Evolutionary conservation across 192 early-diverging fungal species (phyloP), one percentile per base, ranked within the genome.

Genomic region (Backusella parvicylindrica): DNA sequence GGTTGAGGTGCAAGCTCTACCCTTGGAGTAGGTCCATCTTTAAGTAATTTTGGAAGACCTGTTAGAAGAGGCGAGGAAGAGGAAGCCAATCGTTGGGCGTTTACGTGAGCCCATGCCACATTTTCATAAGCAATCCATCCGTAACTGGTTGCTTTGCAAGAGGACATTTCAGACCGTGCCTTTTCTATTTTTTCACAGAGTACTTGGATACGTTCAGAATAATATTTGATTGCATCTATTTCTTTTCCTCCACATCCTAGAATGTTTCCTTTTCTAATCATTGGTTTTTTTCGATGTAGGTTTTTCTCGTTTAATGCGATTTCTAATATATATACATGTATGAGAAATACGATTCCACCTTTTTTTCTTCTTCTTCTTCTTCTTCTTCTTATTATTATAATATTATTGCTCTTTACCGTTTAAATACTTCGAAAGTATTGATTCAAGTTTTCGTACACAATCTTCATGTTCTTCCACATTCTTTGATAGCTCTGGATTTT

Each of bases 171-270:
- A 13, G 67, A 68, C n/a, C 91, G 82, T 7, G 82, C 79, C 36
- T 77, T 49, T 30, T 86, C 80, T 73, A 94, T 92, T 43, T 87
- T 75, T 7, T 82, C 71, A 70, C 86, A 83, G 8, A 91, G 79
- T 1, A 67, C 68, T 72, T 91, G 87, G 1, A 94, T 89, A 53
- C 88, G 82, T 32, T 82, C 73, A 43, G 91, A 88, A 70, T 91
- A 91, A 70, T 91, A 86, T 60, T 92, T 87, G 50, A 94, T 92
- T 16, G 91, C 88, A 64, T 94, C 92, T 7, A 92, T 86, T 43
- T 85, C 81, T 31, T 72, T 74, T 21, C 84, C 81, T 4, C 84
- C 79, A 65, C 79, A 83, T 28, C 79, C 70, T 15, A 38, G 38
- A 23, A 21, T 36, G 7, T 73, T 38, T 11, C 85, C 82, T 28